A percentile compares a stretch with the other conserved stretches of the same genome.
Evolutionary conservation across 139 green algal species (phyloP).

Genomic region (Auxenochlorella protothecoides): DNA sequence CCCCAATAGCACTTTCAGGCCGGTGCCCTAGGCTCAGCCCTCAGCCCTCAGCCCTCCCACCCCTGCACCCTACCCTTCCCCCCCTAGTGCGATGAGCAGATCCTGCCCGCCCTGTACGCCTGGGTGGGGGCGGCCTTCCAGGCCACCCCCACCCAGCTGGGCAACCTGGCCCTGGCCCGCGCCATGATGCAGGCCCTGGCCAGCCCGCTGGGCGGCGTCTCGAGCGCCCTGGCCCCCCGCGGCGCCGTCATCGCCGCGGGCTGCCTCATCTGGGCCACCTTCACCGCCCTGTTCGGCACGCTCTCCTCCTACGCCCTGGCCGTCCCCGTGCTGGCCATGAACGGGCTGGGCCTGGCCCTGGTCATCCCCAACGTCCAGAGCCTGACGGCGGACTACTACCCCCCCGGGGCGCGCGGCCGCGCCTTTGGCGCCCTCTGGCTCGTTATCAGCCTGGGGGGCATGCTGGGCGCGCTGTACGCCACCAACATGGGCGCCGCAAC

Average conservation of each 20-base stretch:
- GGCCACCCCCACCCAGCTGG: slow-evolving; percentile 56
- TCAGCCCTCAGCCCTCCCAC: not conserved
- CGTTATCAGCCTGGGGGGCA: slow-evolving; percentile 36
- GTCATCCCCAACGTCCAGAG: slow-evolving; percentile 59
- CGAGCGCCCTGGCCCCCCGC: slow-evolving; percentile 36
- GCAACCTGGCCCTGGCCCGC: slow-evolving; percentile 51
- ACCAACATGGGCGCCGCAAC: slow-evolving; percentile 46
- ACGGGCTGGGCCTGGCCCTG: slow-evolving; percentile 58
- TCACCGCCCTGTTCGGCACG: slow-evolving; percentile 44
- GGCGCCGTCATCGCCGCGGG: slow-evolving; percentile 41
- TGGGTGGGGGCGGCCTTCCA: slow-evolving; percentile 43
- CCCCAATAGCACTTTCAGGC: not conserved
- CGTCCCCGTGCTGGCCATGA: slow-evolving; percentile 51
- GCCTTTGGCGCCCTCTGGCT: slow-evolving; percentile 59
- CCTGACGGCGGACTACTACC: slow-evolving; percentile 52
- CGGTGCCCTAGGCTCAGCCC: no score
- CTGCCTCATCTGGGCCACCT: slow-evolving; percentile 61
- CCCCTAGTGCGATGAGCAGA: slow-evolving; percentile 44
- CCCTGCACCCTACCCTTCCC: not conserved
- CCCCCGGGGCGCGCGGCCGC: slow-evolving; percentile 23
- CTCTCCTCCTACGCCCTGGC: slow-evolving; percentile 17
- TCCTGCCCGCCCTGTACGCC: slow-evolving; percentile 70
- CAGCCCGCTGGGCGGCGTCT: slow-evolving; percentile 34
- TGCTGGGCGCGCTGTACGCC: slow-evolving; percentile 48
- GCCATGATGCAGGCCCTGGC: slow-evolving; percentile 54